Base-by-base conservation (phyloP, 139 green algal species). In the Volvox reticuliferus region DNA sequence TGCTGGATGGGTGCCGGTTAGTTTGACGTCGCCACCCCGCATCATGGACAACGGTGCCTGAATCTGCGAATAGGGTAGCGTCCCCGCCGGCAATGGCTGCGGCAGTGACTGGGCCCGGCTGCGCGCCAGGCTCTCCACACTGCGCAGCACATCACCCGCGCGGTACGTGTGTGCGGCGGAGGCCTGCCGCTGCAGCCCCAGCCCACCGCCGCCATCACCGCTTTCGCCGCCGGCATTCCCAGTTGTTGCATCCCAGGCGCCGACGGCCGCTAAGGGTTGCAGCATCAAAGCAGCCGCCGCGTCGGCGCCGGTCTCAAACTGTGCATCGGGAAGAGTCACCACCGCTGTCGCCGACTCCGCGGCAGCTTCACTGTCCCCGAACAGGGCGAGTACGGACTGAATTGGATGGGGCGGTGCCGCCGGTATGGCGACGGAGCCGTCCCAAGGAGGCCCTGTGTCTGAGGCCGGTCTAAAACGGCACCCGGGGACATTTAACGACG, bases 31-130 rank as follows among this genome's bases (percentile, higher is more conserved):
- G 44, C 9, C 44, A 55, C 44, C 44, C 5, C 44, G 44, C 44
- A 55, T 55, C 44, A 55, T 14, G 44, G 44, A 55, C 44, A 55
- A 14, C 44, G 44, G 44, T 9, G 44, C 44, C 44, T 55, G 44
- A 9, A 55, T 55, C 44, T 55, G 44, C 44, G 44, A 55, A 9
- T 9, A 9, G 5, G 44, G 44, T 55, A 55, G 44, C 44, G 44
- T 55, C 9, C 5, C 9, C 44, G 5, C 44, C 44, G 44, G 44
- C 44, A 55, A 55, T 14, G 68, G 73, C 86, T 77, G 87, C 79
- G 81, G 61, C 18, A 44, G 30, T 63, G 82, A 79, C 65, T 79
- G 82, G 62, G 82, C 63, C 65, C 63, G 71, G 88, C 79, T 89
- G 67, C 68, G 69, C 12, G 84, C 84, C 86, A 90, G 50, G 73